Conservation (phyloP, 768 basidiomycete species). For the Tricholomella constricta region DNA sequence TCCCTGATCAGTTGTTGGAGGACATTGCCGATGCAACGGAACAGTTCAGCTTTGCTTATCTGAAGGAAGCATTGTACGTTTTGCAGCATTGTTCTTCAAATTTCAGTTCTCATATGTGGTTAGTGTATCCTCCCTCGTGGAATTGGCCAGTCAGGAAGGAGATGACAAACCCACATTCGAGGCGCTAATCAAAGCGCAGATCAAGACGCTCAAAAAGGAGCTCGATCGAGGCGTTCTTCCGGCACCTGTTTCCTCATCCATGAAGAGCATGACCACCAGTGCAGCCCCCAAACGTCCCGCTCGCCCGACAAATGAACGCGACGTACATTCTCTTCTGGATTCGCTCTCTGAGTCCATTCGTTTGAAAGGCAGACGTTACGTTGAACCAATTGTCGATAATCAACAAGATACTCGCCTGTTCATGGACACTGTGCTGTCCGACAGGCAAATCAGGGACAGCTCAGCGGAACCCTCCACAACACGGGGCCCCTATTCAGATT, state of each 20-base stretch:
- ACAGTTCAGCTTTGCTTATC: slow-evolving; percentile 82
- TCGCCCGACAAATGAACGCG: slow-evolving; percentile 13
- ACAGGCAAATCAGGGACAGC: too few species aligned
- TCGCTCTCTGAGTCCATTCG: slow-evolving; percentile 5
- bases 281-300: neutral
- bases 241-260: neutral
- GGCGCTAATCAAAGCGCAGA: slow-evolving; percentile 53
- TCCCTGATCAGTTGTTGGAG: slow-evolving; percentile 65
- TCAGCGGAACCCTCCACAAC: too few species aligned
- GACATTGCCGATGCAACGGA: slow-evolving; percentile 62
- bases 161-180: slow-evolving; percentile 53
- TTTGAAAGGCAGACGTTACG: neutral
- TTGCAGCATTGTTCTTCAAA: neutral
- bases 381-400: neutral
- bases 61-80: slow-evolving; percentile 86
- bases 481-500: neutral
- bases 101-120: neutral
- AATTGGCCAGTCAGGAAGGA: slow-evolving; percentile 54
- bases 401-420: slow-evolving; percentile 19
- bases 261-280: neutral
- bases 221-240: slow-evolving; percentile 47
- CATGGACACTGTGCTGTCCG: slow-evolving; percentile 1
- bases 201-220: slow-evolving; percentile 64
- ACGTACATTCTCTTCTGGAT: slow-evolving; percentile 18
- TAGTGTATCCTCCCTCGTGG: slow-evolving; percentile 76